Conservation (phyloP, 768 basidiomycete species). For the Guyanaporus albipodus region DNA sequence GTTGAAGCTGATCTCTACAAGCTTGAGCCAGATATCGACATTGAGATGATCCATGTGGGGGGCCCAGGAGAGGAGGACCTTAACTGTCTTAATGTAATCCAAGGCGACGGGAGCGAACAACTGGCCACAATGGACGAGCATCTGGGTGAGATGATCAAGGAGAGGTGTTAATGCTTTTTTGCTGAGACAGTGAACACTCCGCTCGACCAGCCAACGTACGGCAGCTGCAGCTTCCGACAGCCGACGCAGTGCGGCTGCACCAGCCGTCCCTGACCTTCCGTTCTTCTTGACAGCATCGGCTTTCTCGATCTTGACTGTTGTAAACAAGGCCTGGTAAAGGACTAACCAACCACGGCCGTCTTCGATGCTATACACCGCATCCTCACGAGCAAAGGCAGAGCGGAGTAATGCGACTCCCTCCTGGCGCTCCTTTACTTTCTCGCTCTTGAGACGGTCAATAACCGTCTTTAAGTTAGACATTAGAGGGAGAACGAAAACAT, state of each 20-base stretch:
- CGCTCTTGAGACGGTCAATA: slow-evolving; percentile 50
- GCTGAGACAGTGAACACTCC: slow-evolving; percentile 52
- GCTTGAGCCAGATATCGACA: slow-evolving; percentile 56
- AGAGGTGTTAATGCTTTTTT: slow-evolving; percentile 52
- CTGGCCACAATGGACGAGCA: slow-evolving; percentile 48
- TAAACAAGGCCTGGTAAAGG: slow-evolving; percentile 72
- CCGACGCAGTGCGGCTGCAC: slow-evolving; percentile 51
- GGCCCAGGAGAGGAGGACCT: slow-evolving; percentile 54
- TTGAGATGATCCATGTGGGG: slow-evolving; percentile 81
- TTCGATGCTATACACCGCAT: slow-evolving; percentile 39
- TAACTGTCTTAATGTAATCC: slow-evolving; percentile 79
- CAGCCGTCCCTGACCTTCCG: slow-evolving; percentile 37
- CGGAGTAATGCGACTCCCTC: slow-evolving; percentile 55
- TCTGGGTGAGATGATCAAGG: slow-evolving; percentile 60
- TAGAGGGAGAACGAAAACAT: slow-evolving; percentile 2
- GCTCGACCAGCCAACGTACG: slow-evolving; percentile 72
- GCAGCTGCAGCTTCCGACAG: slow-evolving; percentile 62
- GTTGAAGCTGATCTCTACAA: slow-evolving; percentile 74
- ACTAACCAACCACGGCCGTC: slow-evolving; percentile 52
- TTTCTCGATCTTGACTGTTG: slow-evolving; percentile 61
- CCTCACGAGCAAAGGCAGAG: slow-evolving; percentile 46
- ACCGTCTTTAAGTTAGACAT: slow-evolving; percentile 46
- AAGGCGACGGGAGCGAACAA: slow-evolving; percentile 64
- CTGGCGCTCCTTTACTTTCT: slow-evolving; percentile 67
- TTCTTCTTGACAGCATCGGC: slow-evolving; percentile 39